phyloP scores from a whole-genome alignment of 2,329 filamentous ascomycete species.

The Ceratocystis alfenasii region DNA sequence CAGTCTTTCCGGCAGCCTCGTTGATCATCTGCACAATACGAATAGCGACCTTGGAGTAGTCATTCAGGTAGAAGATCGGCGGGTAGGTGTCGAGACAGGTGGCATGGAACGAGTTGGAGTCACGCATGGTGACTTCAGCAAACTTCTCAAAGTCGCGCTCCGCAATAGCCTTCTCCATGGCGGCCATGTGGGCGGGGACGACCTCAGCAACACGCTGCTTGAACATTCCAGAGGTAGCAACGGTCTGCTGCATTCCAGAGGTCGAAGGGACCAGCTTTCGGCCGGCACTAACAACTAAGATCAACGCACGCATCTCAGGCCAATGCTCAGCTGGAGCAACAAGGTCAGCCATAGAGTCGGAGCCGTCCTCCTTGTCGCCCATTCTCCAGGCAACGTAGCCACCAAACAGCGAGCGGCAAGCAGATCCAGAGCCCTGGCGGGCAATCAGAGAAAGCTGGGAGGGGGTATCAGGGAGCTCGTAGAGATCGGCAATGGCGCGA shows the following conservation, averaged over 20 bases:
- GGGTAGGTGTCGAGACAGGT: slow-evolving; percentile 90
- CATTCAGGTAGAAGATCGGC: slow-evolving; percentile 98
- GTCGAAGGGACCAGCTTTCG: slow-evolving; percentile 95
- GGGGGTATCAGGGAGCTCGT: slow-evolving; percentile 68
- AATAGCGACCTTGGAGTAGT: slow-evolving; percentile 77
- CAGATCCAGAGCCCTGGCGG: slow-evolving; percentile 85
- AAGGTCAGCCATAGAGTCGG: slow-evolving; percentile 76
- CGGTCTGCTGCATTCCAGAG: slow-evolving; percentile 93
- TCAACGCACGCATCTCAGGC: slow-evolving; percentile 85
- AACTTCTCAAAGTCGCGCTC: slow-evolving; percentile 75
- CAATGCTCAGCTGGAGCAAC: slow-evolving; percentile 83
- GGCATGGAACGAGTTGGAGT: slow-evolving; percentile 95
- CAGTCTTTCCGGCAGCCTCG: slow-evolving; percentile 57
- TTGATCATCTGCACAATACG: slow-evolving; percentile 85
- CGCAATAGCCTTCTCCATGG: slow-evolving; percentile 72
- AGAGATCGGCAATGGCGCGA: slow-evolving; percentile 81
- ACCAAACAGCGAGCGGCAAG: slow-evolving; percentile 84
- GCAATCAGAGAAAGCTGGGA: slow-evolving; percentile 80
- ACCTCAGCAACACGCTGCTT: slow-evolving; percentile 59
- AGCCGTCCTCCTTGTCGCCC: slow-evolving; percentile 63
- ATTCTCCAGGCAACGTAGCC: slow-evolving; percentile 93
- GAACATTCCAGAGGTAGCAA: slow-evolving; percentile 83
- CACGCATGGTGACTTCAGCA: slow-evolving; percentile 84
- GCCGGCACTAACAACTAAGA: slow-evolving; percentile 81
- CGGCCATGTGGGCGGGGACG: slow-evolving; percentile 70